Percentiles rank a stretch among this genome's conserved stretches.
phyloP scores from a whole-genome alignment of 2,329 filamentous ascomycete species.

The Alternaria triticimaculans region DNA sequence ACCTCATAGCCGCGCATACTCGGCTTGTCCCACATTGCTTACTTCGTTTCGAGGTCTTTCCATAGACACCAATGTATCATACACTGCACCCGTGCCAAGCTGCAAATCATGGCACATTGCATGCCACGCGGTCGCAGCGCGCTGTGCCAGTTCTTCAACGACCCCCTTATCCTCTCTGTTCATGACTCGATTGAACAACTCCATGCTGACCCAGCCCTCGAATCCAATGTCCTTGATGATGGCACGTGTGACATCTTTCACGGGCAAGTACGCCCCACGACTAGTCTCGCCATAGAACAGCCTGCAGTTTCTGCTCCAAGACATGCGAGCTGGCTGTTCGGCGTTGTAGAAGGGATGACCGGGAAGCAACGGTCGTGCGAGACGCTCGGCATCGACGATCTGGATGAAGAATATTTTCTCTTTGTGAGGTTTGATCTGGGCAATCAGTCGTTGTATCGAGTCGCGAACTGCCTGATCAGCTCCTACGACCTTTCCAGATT shows the following conservation, averaged over 20 bases:
- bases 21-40: neutral
- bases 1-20: conserved; percentile 10
- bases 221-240: conserved; percentile 71
- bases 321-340: conserved; percentile 71
- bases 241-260: conserved; percentile 65
- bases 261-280: conserved; percentile 71
- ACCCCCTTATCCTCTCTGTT: conserved; percentile 58
- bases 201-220: conserved; percentile 73
- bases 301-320: conserved; percentile 77
- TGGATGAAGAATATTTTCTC: conserved; percentile 77
- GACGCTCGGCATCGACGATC: conserved; percentile 74
- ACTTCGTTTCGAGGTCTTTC: neutral
- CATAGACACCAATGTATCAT: neutral
- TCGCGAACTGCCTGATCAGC: conserved; percentile 63
- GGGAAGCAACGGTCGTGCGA: conserved; percentile 63
- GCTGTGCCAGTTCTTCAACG: conserved; percentile 62
- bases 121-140: conserved; percentile 61
- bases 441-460: conserved; percentile 63
- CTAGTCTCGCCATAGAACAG: conserved; percentile 70
- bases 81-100: conserved; percentile 17
- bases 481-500: conserved; percentile 59
- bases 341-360: conserved; percentile 66
- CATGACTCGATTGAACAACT: conserved; percentile 71
- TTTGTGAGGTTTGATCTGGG: conserved; percentile 60
- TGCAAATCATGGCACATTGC: conserved; percentile 54